phyloP scores from a whole-genome alignment of 345 rosid species.

The Psidium friedrichsthalianum region DNA sequence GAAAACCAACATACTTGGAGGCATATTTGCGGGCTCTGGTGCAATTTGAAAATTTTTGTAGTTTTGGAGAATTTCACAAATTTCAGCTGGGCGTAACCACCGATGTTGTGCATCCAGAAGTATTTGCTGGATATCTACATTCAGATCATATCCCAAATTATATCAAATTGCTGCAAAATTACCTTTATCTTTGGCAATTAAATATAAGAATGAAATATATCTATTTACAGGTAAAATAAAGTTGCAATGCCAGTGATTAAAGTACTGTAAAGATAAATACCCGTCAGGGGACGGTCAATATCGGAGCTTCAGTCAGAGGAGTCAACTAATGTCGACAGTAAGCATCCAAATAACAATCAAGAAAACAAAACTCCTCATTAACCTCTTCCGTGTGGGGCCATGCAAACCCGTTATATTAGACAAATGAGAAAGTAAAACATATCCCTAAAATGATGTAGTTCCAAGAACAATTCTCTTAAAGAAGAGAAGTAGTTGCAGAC shows the following conservation, averaged over 20 bases:
- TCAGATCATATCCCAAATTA: not conserved
- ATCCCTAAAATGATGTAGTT: not conserved
- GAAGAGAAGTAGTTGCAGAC: not conserved
- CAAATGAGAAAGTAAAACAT: not conserved
- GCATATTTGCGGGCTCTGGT: constrained; percentile 61
- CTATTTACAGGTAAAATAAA: not conserved
- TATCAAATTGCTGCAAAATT: not conserved
- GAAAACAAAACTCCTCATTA: not conserved
- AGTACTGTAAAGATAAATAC: not conserved
- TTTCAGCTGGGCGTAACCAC: constrained; percentile 96
- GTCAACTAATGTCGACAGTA: not conserved
- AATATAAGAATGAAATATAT: not conserved
- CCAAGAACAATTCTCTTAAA: not conserved
- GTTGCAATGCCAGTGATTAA: not conserved
- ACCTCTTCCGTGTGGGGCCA: not conserved
- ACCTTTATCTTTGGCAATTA: not conserved
- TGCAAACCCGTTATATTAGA: not conserved
- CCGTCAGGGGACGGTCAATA: not conserved
- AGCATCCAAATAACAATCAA: not conserved
- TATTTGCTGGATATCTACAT: constrained; percentile 71
- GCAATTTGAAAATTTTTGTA: constrained; percentile 50
- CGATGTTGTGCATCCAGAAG: constrained; percentile 75
- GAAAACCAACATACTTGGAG: constrained; percentile 42
- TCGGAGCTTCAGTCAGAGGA: not conserved
- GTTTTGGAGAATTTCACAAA: constrained; percentile 76